phyloP scores from a whole-genome alignment of 2,329 filamentous ascomycete genomes.

The Botrytis squamosa region DNA sequence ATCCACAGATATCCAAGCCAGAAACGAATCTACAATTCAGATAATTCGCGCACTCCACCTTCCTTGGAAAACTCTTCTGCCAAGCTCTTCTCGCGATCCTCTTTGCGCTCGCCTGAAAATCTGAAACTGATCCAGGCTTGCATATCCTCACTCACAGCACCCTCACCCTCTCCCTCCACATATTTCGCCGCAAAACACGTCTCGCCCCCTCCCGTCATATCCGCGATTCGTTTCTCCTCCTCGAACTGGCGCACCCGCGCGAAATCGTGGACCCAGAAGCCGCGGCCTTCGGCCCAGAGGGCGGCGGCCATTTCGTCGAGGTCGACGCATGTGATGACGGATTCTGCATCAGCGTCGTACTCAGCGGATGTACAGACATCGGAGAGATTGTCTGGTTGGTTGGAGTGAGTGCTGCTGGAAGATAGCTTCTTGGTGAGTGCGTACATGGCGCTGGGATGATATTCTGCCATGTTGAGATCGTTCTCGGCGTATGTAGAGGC shows the following conservation, averaged over 20 bases:
- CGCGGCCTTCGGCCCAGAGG: background rate
- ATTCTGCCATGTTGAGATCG: too few species aligned
- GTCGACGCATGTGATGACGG: too few species aligned
- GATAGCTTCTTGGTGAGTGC: too few species aligned
- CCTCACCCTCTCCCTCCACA: background rate
- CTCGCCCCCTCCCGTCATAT: background rate
- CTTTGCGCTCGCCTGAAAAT: background rate
- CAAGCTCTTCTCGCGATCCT: fast-evolving
- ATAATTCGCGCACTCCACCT: background rate
- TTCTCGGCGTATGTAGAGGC: background rate
- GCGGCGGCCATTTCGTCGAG: too few species aligned
- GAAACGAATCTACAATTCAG: too few species aligned
- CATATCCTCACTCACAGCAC: fast-evolving
- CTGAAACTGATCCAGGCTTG: background rate
- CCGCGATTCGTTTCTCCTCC: background rate
- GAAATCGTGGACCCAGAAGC: background rate
- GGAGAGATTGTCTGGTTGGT: too few species aligned
- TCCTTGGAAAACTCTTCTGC: background rate
- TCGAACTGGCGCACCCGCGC: background rate
- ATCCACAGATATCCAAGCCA: too few species aligned
- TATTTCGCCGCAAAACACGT: background rate
- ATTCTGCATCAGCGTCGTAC: too few species aligned
- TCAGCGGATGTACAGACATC: too few species aligned
- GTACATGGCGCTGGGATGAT: too few species aligned
- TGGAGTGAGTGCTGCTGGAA: too few species aligned